A percentile compares a stretch with the other conserved stretches of the same genome.
Evolutionary conservation across 148 eudicot genomes (phyloP).

Genomic region (Silene uniflora): DNA sequence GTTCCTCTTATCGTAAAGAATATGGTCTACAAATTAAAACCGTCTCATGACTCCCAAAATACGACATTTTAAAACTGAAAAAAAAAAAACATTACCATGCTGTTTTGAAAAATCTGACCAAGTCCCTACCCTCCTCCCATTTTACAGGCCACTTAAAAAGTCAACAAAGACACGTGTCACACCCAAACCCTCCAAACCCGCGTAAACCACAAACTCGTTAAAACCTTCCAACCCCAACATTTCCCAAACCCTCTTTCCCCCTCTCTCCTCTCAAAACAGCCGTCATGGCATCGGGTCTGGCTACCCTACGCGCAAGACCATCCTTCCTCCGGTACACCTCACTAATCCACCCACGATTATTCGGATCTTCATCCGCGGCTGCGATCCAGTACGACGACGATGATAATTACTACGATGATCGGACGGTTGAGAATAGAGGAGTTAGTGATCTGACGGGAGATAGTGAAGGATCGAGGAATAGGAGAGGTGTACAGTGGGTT

Average conservation of each 20-base stretch:
- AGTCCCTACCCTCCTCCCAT: too few relatives aligned
- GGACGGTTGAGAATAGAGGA: neutral
- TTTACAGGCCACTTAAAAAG: too few relatives aligned
- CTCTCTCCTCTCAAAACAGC: neutral
- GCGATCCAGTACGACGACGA: slow-evolving; percentile 19
- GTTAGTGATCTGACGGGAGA: slow-evolving; percentile 29
- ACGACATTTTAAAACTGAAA: too few relatives aligned
- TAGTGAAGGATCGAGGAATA: slow-evolving; percentile 44
- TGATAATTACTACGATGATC: slow-evolving; percentile 3
- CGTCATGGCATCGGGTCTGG: neutral
- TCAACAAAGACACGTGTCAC: too few relatives aligned
- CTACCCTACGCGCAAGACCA: neutral
- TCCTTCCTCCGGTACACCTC: neutral
- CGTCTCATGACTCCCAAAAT: too few relatives aligned
- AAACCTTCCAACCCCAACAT: neutral
- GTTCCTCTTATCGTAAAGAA: too few relatives aligned
- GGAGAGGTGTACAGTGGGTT: slow-evolving; percentile 88
- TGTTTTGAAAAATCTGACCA: neutral
- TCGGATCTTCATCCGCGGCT: slow-evolving; percentile 19
- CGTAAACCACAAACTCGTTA: too few relatives aligned
- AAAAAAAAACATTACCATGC: neutral
- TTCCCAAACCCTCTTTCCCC: neutral
- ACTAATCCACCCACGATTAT: neutral
- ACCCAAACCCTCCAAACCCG: too few relatives aligned
- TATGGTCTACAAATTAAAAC: too few relatives aligned